Conservation (phyloP, 2,329 filamentous ascomycete species). For the Epichloe sylvatica region DNA sequence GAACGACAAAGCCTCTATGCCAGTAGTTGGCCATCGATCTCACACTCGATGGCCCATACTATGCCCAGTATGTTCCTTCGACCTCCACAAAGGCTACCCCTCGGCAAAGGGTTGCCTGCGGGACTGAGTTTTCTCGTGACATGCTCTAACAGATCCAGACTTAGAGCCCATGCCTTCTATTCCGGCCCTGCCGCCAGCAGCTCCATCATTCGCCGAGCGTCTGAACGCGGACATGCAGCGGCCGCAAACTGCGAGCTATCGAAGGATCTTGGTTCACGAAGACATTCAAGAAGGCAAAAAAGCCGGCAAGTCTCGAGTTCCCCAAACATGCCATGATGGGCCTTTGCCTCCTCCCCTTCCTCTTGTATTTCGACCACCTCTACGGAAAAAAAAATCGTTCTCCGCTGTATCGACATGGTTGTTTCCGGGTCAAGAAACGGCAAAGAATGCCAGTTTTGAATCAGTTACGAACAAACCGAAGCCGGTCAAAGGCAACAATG, state of each 20-base stretch:
- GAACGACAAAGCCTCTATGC: conserved; percentile 46
- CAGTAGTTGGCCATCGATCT: conserved; percentile 38
- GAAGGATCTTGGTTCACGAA: conserved; percentile 10
- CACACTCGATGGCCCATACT: conserved; percentile 25
- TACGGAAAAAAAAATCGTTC: conserved; percentile 55
- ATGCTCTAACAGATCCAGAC: conserved; percentile 17
- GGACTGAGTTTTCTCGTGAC: neutral
- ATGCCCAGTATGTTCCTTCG: conserved; percentile 16
- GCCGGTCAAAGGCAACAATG: conserved; percentile 36
- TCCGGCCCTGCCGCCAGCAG: conserved; percentile 41
- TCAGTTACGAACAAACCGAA: conserved; percentile 41
- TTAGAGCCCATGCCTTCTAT: conserved; percentile 40
- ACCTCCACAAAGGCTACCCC: neutral
- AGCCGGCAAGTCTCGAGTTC: neutral
- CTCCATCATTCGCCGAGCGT: conserved; percentile 44
- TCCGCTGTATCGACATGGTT: conserved; percentile 48
- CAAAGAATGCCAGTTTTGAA: conserved; percentile 29
- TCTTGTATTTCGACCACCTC: conserved; percentile 42
- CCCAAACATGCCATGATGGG: conserved; percentile 12
- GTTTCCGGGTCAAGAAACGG: conserved; percentile 28
- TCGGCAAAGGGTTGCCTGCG: neutral
- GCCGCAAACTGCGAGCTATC: conserved; percentile 16
- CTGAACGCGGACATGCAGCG: conserved; percentile 32
- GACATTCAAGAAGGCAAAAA: neutral
- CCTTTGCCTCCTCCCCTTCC: conserved; percentile 42